Conservation (phyloP, 805 yeast genomes). For the Hanseniaspora lindneri region DNA sequence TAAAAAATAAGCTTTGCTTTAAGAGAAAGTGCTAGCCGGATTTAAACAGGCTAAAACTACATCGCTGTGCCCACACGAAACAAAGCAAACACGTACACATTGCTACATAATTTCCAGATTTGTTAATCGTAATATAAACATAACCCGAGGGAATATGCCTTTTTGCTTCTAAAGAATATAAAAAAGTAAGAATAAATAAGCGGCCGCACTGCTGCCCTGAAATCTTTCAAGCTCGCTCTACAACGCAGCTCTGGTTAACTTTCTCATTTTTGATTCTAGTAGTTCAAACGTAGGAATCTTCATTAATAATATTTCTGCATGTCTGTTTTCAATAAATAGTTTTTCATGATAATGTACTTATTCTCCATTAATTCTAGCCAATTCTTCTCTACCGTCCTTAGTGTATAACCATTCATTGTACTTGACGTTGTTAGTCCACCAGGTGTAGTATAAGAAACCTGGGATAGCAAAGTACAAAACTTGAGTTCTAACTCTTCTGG, state of each 20-base stretch:
- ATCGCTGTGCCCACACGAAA: no score
- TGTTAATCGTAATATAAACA: neutral
- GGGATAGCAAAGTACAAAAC: conserved; percentile 68
- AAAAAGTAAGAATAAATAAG: no score
- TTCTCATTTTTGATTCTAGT: neutral
- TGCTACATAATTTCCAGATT: no score
- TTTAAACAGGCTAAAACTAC: no score
- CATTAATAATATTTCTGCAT: neutral
- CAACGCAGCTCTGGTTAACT: no score
- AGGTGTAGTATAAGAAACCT: conserved; percentile 64
- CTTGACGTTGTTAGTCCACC: conserved; percentile 80
- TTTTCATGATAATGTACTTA: no score
- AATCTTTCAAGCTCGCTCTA: no score
- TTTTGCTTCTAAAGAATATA: no score
- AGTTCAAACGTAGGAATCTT: neutral
- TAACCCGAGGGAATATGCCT: neutral
- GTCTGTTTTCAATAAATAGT: no score
- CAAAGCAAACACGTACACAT: neutral
- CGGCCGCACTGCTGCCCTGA: no score
- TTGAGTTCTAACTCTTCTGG: conserved; percentile 88
- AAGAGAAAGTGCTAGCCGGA: no score
- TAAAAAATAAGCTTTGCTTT: no score
- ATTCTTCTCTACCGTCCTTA: conserved; percentile 94
- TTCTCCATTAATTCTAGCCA: conserved; percentile 47
- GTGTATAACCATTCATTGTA: conserved; percentile 91